Conservation (phyloP, 2,329 filamentous ascomycete species). For the Teratosphaeria pseudoeucalypti region DNA sequence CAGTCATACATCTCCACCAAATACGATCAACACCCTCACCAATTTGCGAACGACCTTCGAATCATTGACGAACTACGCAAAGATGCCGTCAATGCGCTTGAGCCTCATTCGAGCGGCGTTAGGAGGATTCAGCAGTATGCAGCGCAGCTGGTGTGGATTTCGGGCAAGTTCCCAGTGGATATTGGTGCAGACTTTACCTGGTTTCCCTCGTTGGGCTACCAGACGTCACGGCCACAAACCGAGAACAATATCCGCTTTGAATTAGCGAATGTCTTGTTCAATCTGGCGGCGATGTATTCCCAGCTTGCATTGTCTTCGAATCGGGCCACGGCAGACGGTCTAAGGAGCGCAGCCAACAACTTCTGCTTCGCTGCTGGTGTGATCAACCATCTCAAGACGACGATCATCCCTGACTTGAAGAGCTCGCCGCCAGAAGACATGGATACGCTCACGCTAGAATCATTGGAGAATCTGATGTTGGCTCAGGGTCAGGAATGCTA, state of each 20-base stretch:
- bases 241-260: slow-evolving; percentile 66
- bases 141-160: slow-evolving; percentile 84
- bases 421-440: slow-evolving; percentile 86
- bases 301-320: slow-evolving; percentile 79
- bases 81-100: slow-evolving; percentile 79
- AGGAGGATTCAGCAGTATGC: slow-evolving; percentile 85
- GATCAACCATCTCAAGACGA: slow-evolving; percentile 63
- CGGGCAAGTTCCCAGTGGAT: slow-evolving; percentile 92
- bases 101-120: slow-evolving; percentile 78
- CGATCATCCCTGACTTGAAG: slow-evolving; percentile 71
- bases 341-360: slow-evolving; percentile 82
- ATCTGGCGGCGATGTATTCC: slow-evolving; percentile 85
- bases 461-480: slow-evolving; percentile 70
- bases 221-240: slow-evolving; percentile 16
- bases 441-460: slow-evolving; percentile 78
- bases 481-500: slow-evolving; percentile 96
- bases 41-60: slow-evolving; percentile 84
- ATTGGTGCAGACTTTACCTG: slow-evolving; percentile 92
- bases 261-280: slow-evolving; percentile 85
- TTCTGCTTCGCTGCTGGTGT: slow-evolving; percentile 83
- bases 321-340: slow-evolving; percentile 64
- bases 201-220: slow-evolving; percentile 85
- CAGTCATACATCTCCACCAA: slow-evolving; percentile 94
- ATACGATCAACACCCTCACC: slow-evolving; percentile 97
- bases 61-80: slow-evolving; percentile 72